A percentile compares a stretch with the other conserved stretches of the same genome.
Evolutionary conservation across 1,284 basidiomycete species (phyloP).

Genomic region (Puccinia novopanici): DNA sequence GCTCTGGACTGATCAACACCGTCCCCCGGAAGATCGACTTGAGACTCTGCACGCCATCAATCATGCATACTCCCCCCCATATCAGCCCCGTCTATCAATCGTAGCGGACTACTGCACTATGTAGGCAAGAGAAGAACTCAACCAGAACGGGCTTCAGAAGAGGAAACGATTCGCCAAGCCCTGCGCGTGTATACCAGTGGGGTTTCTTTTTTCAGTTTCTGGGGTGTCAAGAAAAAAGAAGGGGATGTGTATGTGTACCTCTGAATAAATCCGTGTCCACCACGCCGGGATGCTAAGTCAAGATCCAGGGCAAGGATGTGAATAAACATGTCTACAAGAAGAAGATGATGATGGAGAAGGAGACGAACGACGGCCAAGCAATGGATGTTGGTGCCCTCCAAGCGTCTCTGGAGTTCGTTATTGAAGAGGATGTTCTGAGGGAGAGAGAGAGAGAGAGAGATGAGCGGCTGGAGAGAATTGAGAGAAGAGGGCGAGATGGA

Average conservation of each 20-base stretch:
- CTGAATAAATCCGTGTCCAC: conserved; percentile 40
- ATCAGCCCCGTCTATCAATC: background rate
- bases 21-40: conserved; percentile 9
- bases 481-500: background rate
- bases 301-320: background rate
- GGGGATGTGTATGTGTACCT: background rate
- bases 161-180: background rate
- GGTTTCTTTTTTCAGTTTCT: background rate
- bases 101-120: too few relatives aligned
- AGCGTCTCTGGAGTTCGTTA: conserved; percentile 28
- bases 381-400: conserved; percentile 38
- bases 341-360: too few relatives aligned
- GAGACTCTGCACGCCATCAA: background rate
- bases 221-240: background rate
- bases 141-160: conserved; percentile 10
- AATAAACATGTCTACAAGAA: background rate
- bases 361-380: conserved; percentile 42
- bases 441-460: background rate
- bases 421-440: conserved; percentile 46
- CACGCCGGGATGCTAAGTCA: conserved; percentile 32
- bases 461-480: background rate
- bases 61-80: background rate
- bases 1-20: conserved; percentile 15
- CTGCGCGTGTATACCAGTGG: conserved; percentile 4
- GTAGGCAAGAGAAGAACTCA: background rate